Evolutionary conservation across 805 yeast genomes (phyloP), one percentile per base, ranked within the genome.

Genomic region (Metschnikowia shivogae): DNA sequence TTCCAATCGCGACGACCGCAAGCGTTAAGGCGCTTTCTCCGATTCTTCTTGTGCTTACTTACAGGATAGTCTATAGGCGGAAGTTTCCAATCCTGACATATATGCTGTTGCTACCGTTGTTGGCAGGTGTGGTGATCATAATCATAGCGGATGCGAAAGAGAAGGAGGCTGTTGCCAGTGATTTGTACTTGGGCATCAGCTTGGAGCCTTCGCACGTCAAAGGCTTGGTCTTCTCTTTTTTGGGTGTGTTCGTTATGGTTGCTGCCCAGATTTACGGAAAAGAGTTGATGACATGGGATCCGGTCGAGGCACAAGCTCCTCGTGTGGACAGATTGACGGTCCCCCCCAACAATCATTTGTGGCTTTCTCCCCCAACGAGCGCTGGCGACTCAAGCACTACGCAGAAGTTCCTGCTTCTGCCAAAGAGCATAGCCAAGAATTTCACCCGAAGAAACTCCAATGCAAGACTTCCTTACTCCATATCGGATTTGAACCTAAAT

Each of bases 261-360:
- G 78, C 82, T 2, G 96, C 89, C 59, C 89, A 89, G 60, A 86
- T 89, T 36, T 89, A 87, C 63, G 89, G 93, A 32, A 89, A 89
- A 65, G 83, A 81, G 51, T 81, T 89, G 33, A 77, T 89, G 49
- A 87, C 72, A 1, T 66, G 73, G 72, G 90, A 31, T 64, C 57
- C 53, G 7, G 7, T 65, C 63, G 43, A 58, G 55, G 12, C 40
- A 52, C 14, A 41, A 45, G 3, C 53, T 54, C 24, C 65, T 69
- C 3, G 59, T 60, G 1, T 54, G 62, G 33, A 22, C 19, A 20
- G 14, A 14, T 13, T 39, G 24, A 31, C 17, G 11, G 42, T 39
- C 7, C 35, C 42, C 5, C 31, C 42, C 20, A 13, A 10, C 14
- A 14, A 39, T 9, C 29, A 20, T n/a, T 22, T 13, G 22, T 36